A percentile compares a stretch with the other conserved stretches of the same genome.
Evolutionary conservation across 257 asterid species (phyloP).

Genomic region (Verbascum thapsus): DNA sequence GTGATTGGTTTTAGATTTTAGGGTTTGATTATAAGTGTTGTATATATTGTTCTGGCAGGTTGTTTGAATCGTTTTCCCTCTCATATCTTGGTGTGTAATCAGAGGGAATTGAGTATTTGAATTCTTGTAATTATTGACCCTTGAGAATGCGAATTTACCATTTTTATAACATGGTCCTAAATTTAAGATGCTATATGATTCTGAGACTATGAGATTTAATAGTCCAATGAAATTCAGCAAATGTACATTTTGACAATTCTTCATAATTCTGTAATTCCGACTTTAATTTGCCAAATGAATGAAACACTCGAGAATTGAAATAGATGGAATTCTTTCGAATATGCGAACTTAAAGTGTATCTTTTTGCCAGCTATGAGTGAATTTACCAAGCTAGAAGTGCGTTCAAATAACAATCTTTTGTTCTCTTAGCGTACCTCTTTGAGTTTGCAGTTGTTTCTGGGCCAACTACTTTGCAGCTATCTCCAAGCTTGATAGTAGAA

Average conservation of each 20-base stretch:
- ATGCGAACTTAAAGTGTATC: not conserved
- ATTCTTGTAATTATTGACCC: conserved; percentile 3
- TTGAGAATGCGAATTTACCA: not conserved
- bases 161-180: not conserved
- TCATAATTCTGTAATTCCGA: not conserved
- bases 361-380: not conserved
- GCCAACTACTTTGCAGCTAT: conserved; percentile 46
- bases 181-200: not conserved
- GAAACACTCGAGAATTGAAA: not conserved
- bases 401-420: not conserved
- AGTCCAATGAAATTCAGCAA: not conserved
- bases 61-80: conserved; percentile 2
- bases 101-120: not conserved
- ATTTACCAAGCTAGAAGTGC: conserved; percentile 7
- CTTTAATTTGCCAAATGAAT: not conserved
- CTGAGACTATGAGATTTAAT: not conserved
- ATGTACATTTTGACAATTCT: not conserved
- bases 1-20: conserved; percentile 8
- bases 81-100: not conserved
- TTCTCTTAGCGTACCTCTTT: conserved; percentile 10
- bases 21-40: conserved; percentile 14
- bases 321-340: conserved; percentile 20
- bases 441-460: conserved; percentile 58
- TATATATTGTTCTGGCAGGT: not conserved
- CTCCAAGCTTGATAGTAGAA: conserved; percentile 62